Base-by-base conservation (phyloP, 805 yeast species). In the Pichia eremophila region DNA sequence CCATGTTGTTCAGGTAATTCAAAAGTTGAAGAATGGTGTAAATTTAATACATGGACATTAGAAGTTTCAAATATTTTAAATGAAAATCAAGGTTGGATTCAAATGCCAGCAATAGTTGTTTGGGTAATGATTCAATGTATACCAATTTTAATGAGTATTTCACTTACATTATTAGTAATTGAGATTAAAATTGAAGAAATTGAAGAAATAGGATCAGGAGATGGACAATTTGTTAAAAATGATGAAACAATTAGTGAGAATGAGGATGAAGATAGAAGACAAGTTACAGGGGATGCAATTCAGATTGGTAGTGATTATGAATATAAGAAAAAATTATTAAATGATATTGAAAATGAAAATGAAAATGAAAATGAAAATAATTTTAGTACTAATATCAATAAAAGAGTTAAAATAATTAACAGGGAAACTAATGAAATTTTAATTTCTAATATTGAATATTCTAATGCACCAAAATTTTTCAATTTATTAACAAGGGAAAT, bases 51-150 rank as follows among this genome's bases (percentile, higher is more conserved):
- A 14, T 45, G 46, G 17, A 48, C 58, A 38, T 40, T 49, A 15
- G 53, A 54, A 18, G 47, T 51, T 4, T 51, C 57, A 6, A 51
- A 52, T 28, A 56, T 62, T 7, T 53, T 54, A 5, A 45, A 54
- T 6, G 48, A 57, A 17, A 69, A 70, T n/a, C 72, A 69, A 50
- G 63, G 63, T 1, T 70, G 74, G 74, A 47, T 64, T 29, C 74
- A 69, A 53, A 67, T 44, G 45, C 45, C 51, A 7, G 6, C 17
- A 19, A 39, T 48, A 8, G 25, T 40, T 2, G 60, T 41, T 29
- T 44, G 45, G 43, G 37, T 31, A 17, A 41, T 44, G 35, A 22
- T 32, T 6, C 51, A 48, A 34, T 42, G 39, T 11, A 38, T 45
- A 41, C 17, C 47, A 17, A 27, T 48, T 39, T 27, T 48, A n/a